Base-by-base conservation (phyloP, 441 rosid species). In the Lepidium campestre region DNA sequence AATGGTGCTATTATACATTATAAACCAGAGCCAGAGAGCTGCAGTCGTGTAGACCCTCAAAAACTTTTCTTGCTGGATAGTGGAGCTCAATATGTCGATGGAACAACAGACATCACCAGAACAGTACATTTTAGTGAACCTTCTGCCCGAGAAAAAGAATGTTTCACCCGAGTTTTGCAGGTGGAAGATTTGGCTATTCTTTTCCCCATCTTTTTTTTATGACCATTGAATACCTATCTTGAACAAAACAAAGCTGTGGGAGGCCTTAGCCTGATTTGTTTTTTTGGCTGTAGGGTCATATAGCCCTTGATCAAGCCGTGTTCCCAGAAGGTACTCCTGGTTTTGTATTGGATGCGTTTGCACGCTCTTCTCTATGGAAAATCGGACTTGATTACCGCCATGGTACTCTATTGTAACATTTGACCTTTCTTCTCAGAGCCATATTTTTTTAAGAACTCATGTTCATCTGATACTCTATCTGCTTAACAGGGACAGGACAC, bases 1-100 rank as follows among this genome's bases (percentile, higher is more conserved):
- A 94, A 94, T 75, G 97, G 97, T 65, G 97, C 99, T 41, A 80
- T 94, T 70, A 91, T 94, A 76, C 99, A 94, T 74, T 94, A 94
- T 79, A 86, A 79, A 78, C 91, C 97, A 48, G 97, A 94, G 76
- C 85, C 86, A 44, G 89, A 76, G 67, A 94, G 78, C 68, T 94
- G 97, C 73, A 89, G 97, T 56, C 62, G 80, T 47, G 87, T 94
- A 65, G 94, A 88, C 80, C 75, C 87, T 25, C 68, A 74, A 32
- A 94, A 91, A 60, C 83, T 94, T 27, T 91, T 89, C 72, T 79
- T 94, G 39, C 83, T 94, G 32, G 99, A 94, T 67, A 89, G 97
- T 73, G 99, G 99, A 73, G 99, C 97, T 71, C 99, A 94, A 68
- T 91, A 85, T 76, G 77, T 85, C 29, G 99, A 94, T 71, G 99